Base-by-base conservation (phyloP, 371 early-diverging fungal genomes). In the Syncephalastrum sp. region DNA sequence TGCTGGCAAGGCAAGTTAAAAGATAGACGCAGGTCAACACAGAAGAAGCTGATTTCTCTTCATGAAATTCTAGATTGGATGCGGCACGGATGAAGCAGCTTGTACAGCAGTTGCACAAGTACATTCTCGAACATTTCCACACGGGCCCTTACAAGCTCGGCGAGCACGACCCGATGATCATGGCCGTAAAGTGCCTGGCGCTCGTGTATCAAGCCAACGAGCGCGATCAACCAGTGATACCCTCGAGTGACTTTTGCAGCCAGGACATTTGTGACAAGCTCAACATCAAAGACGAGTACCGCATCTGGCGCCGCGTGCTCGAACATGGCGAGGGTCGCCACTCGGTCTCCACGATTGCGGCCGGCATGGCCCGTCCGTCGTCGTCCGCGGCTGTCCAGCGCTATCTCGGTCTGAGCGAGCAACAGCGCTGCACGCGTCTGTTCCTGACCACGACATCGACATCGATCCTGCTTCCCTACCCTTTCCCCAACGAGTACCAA, bases 281-380 rank as follows among this genome's bases (percentile, higher is more conserved):
- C 49, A 89, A 89, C 50, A 88, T 91, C 67, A 91, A 91, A 61
- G 88, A 88, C 42, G 91, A 93, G 62, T 93, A 89, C 60, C 74
- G 82, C 19, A 77, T 73, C 17, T 93, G 93, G 93, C 72, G 70
- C 49, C 70, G 72, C 3, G 74, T 79, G 1, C 45, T 72, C 15
- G 38, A 66, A 4, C 59, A 74, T 24, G 79, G 76, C 1, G 79
- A 79, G 64, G 74, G 76, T 2, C 57, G 79, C 42, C 71, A 70
- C 33, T 62, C 70, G 1, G 62, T 68, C 1, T 59, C 64, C 17
- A 53, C 71, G 8, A 59, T 70, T 23, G 64, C 63, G 27, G 25
- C 62, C 16, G 25, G 54, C 4, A 17, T 49, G 21, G 56, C 67
- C 63, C 63, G 48, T 29, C 60, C 68, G 42, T 61, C 57, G 59